A percentile compares a stretch with the other conserved stretches of the same genome.
Evolutionary conservation across 2,329 filamentous ascomycete species (phyloP).

Genomic region (Aspergillus latus): DNA sequence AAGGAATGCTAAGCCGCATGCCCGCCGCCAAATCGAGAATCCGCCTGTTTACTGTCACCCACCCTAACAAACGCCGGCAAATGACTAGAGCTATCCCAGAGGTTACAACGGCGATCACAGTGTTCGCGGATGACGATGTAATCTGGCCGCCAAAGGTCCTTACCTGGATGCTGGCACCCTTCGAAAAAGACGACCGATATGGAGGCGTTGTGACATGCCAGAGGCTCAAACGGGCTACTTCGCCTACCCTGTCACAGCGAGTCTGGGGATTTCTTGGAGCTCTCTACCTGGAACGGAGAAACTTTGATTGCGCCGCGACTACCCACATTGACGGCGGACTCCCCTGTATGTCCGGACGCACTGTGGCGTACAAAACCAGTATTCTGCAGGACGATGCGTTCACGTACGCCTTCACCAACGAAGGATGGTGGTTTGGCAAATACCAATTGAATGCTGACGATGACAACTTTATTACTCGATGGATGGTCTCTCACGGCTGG

Average conservation of each 20-base stretch:
- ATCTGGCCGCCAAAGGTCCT: slow-evolving; percentile 84
- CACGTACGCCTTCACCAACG: slow-evolving; percentile 83
- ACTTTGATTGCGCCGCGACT: slow-evolving; percentile 95
- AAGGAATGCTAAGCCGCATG: slow-evolving; percentile 58
- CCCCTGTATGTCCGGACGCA: slow-evolving; percentile 94
- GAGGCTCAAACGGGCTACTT: slow-evolving; percentile 69
- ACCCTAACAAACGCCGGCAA: slow-evolving; percentile 93
- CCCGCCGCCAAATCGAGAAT: slow-evolving; percentile 64
- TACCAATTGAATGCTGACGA: slow-evolving; percentile 94
- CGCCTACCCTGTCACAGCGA: slow-evolving; percentile 58
- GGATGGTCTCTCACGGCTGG: slow-evolving; percentile 89
- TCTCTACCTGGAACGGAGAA: slow-evolving; percentile 87
- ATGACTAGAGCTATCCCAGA: slow-evolving; percentile 87
- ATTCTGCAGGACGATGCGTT: slow-evolving; percentile 86
- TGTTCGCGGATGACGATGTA: slow-evolving; percentile 95
- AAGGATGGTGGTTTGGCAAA: slow-evolving; percentile 74
- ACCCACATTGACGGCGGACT: slow-evolving; percentile 93
- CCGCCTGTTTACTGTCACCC: slow-evolving; percentile 71
- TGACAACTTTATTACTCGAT: slow-evolving; percentile 96
- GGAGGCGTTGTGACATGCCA: slow-evolving; percentile 93
- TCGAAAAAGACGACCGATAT: slow-evolving; percentile 73
- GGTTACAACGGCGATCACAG: slow-evolving; percentile 77
- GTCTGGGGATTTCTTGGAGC: slow-evolving; percentile 89
- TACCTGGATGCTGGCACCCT: slow-evolving; percentile 89
- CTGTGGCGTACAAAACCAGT: slow-evolving; percentile 84